Percentiles rank a stretch among this genome's conserved stretches.
Evolutionary conservation across 2,329 filamentous ascomycete genomes (phyloP).

Genomic region (Monosporascus sp.): DNA sequence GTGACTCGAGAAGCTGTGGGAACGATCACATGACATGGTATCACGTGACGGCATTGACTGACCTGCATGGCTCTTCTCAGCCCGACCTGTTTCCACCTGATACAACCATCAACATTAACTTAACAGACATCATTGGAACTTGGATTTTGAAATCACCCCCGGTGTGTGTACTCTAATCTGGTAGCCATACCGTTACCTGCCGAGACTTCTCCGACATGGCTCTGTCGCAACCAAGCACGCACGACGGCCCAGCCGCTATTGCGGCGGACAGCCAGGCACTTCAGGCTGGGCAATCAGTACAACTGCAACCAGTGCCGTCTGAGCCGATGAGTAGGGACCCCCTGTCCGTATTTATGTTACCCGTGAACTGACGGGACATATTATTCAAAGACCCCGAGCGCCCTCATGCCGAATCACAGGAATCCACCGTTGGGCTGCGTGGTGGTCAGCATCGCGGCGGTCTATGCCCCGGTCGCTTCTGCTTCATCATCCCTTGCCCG

Average conservation of each 20-base stretch:
- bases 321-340: not conserved
- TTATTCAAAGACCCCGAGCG: conserved; percentile 18
- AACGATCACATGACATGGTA: too few species aligned
- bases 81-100: too few species aligned
- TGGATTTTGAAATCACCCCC: too few species aligned
- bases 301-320: not conserved
- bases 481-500: conserved; percentile 34
- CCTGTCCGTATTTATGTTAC: not conserved
- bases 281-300: not conserved
- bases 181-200: too few species aligned
- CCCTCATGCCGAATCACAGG: conserved; percentile 19
- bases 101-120: too few species aligned
- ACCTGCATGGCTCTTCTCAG: too few species aligned
- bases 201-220: not conserved
- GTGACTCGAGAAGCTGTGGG: too few species aligned
- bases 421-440: conserved; percentile 13
- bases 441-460: conserved; percentile 23
- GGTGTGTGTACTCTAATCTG: too few species aligned
- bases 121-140: too few species aligned
- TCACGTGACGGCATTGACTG: too few species aligned
- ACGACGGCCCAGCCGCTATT: not conserved
- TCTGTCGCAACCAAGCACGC: not conserved
- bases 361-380: too few species aligned
- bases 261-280: not conserved
- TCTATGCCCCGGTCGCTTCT: conserved; percentile 32